Base-by-base conservation (phyloP, 768 basidiomycete genomes). In the Boletus subcaerulescens region DNA sequence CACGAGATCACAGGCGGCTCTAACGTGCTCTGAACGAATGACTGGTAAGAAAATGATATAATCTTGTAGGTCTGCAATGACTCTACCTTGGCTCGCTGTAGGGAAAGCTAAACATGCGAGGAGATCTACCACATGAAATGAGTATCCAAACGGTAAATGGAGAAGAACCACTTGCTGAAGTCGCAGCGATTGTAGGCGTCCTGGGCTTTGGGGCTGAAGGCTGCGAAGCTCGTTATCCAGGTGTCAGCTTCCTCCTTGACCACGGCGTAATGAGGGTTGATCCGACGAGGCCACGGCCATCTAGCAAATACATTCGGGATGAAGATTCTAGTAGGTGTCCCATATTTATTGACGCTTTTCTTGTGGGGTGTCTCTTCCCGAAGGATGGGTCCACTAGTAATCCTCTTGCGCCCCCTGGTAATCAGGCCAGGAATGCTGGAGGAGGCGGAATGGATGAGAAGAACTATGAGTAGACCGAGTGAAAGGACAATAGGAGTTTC, bases 1-100 rank as follows among this genome's bases (percentile, higher is more conserved):
- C 77, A 82, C 80, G 46, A 82, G 63, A 53, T 82, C 80, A 48
- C 80, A 79, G 7, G 68, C 73, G 11, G 72, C 65, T 14, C 77
- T 70, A 38, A 64, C 43, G 13, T 64, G 55, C 5, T 63, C 62
- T 63, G 32, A 20, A 43, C 3, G 18, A 17, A 48, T 5, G 2
- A 15, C 33, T 35, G 5, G 0, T 53, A 2, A 56, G 48, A 36
- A 39, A 33, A 10, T 5, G 11, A 7, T 1, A 5, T 1, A 14
- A 18, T 17, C 31, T 15, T 13, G 26, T 39, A 31, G 26, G 14
- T 3, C 7, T 5, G 7, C 6, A 24, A 5, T 7, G 3, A 53
- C 13, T 13, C 18, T 49, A 63, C 61, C 60, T 52, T 52, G 54
- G 15, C 49, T 62, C 4, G 52, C 39, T 8, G 3, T 48, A 3